These are phyloP conservation scores for Xylaria multiplex DNA, from an alignment of 2,329 filamentous ascomycete genomes.

Conservation along the genomic window DNA sequence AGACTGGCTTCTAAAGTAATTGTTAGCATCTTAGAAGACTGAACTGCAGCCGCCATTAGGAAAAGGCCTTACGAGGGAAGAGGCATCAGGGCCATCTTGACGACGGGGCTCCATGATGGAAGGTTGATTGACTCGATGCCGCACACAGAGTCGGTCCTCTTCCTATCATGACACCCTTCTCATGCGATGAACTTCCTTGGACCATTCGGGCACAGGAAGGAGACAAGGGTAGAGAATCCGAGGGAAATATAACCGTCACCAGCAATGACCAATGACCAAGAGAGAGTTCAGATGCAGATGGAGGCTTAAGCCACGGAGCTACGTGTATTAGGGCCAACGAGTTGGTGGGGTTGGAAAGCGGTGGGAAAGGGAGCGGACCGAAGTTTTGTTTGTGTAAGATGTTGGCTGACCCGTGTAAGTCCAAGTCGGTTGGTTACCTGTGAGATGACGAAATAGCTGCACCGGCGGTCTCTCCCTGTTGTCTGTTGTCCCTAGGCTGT, in stretches of 20 bases:
- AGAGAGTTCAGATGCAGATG: slow-evolving; percentile 6
- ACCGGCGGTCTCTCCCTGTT: slow-evolving; percentile 8
- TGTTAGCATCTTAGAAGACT: slow-evolving; percentile 42
- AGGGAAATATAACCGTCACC: slow-evolving; percentile 5
- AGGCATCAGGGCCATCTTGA: slow-evolving; percentile 75
- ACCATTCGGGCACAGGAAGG: slow-evolving; percentile 35
- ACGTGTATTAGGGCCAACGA: slow-evolving; percentile 4
- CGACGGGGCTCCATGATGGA: slow-evolving; percentile 56
- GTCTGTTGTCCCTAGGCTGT: slow-evolving; percentile 9
- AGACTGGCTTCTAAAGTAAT: slow-evolving; percentile 75
- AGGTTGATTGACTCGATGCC: slow-evolving; percentile 43
- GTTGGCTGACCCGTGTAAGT: slow-evolving; percentile 2
- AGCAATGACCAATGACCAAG: slow-evolving; percentile 1
- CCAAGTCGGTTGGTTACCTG: slow-evolving; percentile 25
- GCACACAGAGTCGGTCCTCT: slow-evolving; percentile 37
- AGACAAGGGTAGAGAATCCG: background rate
- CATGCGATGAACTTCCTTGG: slow-evolving; percentile 19
- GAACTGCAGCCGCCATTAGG: slow-evolving; percentile 21
- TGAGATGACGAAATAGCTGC: slow-evolving; percentile 37
- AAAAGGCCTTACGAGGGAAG: slow-evolving; percentile 72
- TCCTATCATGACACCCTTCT: slow-evolving; percentile 42
- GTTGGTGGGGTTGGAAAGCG: slow-evolving; percentile 24
- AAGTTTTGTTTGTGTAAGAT: slow-evolving; percentile 3
- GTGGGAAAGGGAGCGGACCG: slow-evolving; percentile 11
- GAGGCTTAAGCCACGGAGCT: slow-evolving; percentile 1